These are phyloP conservation scores for Paracamarosporium sp. DNA, from an alignment of 2,329 filamentous ascomycete species.

Conservation along the genomic window DNA sequence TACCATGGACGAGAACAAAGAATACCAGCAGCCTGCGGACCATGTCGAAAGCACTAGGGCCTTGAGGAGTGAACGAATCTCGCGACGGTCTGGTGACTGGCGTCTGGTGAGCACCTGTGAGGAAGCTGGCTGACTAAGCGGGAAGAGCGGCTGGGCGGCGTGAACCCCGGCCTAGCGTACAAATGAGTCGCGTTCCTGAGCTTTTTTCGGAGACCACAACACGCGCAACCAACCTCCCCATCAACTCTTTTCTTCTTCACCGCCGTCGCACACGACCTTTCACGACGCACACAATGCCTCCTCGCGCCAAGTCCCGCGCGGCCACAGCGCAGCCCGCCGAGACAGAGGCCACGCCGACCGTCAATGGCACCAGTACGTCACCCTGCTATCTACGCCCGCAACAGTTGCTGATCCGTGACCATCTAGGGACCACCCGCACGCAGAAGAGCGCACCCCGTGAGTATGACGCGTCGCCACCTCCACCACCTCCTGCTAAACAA, in stretches of 20 bases:
- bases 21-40: conserved; percentile 19
- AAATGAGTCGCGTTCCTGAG: conserved; percentile 17
- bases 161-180: background rate
- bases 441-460: conserved; percentile 19
- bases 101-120: background rate
- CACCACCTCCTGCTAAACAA: conserved; percentile 8
- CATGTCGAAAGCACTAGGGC: conserved; percentile 20
- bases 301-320: conserved; percentile 34
- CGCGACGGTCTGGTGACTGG: background rate
- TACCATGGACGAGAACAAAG: conserved; percentile 48
- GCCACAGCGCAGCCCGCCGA: conserved; percentile 33
- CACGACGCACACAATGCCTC: conserved; percentile 34
- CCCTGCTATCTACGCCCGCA: too few relatives aligned
- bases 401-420: conserved; percentile 18
- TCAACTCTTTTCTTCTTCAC: background rate
- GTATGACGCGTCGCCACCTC: conserved; percentile 1
- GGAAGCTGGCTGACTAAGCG: background rate
- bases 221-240: conserved; percentile 22
- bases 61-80: background rate
- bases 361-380: conserved; percentile 42
- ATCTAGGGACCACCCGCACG: conserved; percentile 28
- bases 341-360: conserved; percentile 28
- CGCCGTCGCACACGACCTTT: conserved; percentile 9
- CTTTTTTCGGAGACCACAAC: conserved; percentile 35
- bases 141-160: background rate